Conservation (phyloP, 768 basidiomycete species). For the Filobasidium floriforme region DNA sequence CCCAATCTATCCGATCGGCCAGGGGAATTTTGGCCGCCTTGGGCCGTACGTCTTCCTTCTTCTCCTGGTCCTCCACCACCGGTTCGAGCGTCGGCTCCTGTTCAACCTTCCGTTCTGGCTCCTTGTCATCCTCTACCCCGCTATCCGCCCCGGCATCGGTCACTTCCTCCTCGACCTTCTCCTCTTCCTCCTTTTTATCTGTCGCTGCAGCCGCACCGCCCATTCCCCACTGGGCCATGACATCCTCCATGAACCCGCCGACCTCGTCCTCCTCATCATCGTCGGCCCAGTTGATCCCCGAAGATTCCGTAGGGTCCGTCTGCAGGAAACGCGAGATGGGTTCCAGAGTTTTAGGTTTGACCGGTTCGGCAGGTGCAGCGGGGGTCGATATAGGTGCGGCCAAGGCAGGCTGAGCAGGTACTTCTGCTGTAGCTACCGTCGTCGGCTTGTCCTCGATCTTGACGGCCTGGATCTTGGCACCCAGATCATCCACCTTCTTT, state of each 20-base stretch:
- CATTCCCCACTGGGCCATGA: slow-evolving; percentile 4
- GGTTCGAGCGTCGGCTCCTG: background rate
- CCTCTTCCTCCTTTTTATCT: background rate
- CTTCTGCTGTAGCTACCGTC: background rate
- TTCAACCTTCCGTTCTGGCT: background rate
- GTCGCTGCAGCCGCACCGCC: background rate
- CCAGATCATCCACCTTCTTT: background rate
- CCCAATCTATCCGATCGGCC: slow-evolving; percentile 2
- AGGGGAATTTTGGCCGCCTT: background rate
- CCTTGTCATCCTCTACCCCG: background rate
- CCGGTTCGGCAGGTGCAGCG: background rate
- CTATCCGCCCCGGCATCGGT: background rate
- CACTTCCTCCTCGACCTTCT: background rate
- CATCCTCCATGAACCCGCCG: background rate
- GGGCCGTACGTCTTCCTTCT: too few relatives aligned
- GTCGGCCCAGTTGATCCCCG: slow-evolving; percentile 1
- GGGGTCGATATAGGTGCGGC: background rate
- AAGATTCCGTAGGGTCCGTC: background rate
- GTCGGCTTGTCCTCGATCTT: background rate
- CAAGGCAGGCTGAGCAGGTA: background rate
- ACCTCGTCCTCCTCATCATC: slow-evolving; percentile 7
- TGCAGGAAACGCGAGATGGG: background rate
- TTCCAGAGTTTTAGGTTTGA: slow-evolving; percentile 4
- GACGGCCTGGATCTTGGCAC: background rate
- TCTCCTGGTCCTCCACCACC: background rate